Percentiles rank a stretch among this genome's conserved stretches.
phyloP scores from a whole-genome alignment of 805 yeast species.

The Lachancea sp. region DNA sequence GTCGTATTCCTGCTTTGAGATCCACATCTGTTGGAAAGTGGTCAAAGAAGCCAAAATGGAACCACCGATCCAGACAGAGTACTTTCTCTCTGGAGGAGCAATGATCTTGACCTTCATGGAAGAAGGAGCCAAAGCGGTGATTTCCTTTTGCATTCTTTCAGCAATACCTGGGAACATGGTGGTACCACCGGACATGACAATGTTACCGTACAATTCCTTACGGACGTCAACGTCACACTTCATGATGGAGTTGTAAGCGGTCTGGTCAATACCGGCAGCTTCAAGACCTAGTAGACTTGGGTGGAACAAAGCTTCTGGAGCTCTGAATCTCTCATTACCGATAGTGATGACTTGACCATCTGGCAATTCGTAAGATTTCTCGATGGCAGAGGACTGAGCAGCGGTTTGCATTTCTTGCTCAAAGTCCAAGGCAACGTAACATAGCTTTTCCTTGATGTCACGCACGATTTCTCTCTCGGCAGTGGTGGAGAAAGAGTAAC shows the following conservation, averaged over 20 bases:
- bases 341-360: slow-evolving; percentile 99
- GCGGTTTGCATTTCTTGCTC: slow-evolving; percentile 99
- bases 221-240: slow-evolving; percentile 99
- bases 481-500: slow-evolving; percentile 96
- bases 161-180: slow-evolving; percentile 99
- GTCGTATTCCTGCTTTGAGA: slow-evolving; percentile 99
- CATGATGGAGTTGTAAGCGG: slow-evolving; percentile 67
- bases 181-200: slow-evolving; percentile 99
- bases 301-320: slow-evolving; percentile 99
- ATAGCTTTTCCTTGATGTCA: slow-evolving; percentile 91
- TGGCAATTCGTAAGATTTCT: slow-evolving; percentile 98
- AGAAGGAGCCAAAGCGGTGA: slow-evolving; percentile 98
- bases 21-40: slow-evolving; percentile 99
- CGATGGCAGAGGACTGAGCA: slow-evolving; percentile 95
- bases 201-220: slow-evolving; percentile 98
- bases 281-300: slow-evolving; percentile 87
- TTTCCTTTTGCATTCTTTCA: slow-evolving; percentile 99
- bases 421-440: slow-evolving; percentile 98
- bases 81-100: slow-evolving; percentile 99
- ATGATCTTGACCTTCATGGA: slow-evolving; percentile 99
- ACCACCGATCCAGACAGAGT: slow-evolving; percentile 99
- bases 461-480: slow-evolving; percentile 97
- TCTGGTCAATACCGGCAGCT: slow-evolving; percentile 99
- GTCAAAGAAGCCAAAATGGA: slow-evolving; percentile 97
- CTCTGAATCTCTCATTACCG: slow-evolving; percentile 99